Conservation (phyloP, 768 basidiomycete genomes). For the Tephrocybe sp. region DNA sequence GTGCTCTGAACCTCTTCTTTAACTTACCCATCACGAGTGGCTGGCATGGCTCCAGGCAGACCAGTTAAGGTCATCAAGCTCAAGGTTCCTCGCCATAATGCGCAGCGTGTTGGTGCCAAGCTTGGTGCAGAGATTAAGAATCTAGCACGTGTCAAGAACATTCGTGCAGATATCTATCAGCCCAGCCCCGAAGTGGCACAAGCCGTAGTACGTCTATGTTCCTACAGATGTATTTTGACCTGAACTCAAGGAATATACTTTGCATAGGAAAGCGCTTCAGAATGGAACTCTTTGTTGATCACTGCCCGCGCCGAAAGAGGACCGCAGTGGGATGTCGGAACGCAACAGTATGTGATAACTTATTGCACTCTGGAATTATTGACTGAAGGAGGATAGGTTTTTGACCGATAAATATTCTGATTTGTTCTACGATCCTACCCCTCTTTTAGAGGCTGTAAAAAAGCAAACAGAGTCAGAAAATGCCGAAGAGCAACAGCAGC, state of each 20-base stretch:
- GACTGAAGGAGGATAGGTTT: constrained; percentile 45
- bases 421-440: constrained; percentile 72
- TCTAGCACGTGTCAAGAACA: constrained; percentile 47
- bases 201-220: constrained; percentile 57
- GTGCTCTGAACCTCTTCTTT: constrained; percentile 8
- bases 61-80: constrained; percentile 57
- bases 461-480: constrained; percentile 46
- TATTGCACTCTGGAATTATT: not conserved
- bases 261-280: constrained; percentile 77
- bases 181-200: constrained; percentile 63
- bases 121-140: constrained; percentile 58
- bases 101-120: constrained; percentile 68
- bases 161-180: constrained; percentile 60
- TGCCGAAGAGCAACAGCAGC: constrained; percentile 33
- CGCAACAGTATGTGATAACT: constrained; percentile 68
- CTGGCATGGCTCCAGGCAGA: constrained; percentile 60
- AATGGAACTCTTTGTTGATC: constrained; percentile 82
- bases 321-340: constrained; percentile 86
- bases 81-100: constrained; percentile 73
- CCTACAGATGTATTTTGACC: not conserved
- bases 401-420: constrained; percentile 73
- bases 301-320: constrained; percentile 81
- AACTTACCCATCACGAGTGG: not conserved
- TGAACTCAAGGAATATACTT: no score
- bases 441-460: constrained; percentile 53